Conservation (phyloP, 2,329 filamentous ascomycete genomes). For the Ilyonectria mors-panacis region DNA sequence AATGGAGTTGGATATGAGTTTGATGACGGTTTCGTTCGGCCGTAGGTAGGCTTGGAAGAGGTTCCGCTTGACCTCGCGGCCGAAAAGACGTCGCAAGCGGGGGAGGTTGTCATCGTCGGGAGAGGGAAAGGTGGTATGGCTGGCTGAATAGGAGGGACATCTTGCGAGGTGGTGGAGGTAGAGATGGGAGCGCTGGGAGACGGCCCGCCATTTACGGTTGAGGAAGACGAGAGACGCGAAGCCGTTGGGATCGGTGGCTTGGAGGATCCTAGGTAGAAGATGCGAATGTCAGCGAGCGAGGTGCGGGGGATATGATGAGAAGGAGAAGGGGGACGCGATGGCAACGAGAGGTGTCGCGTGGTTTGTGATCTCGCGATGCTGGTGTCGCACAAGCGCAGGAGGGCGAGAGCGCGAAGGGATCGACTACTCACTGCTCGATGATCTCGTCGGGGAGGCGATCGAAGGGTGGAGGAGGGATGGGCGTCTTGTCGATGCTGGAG, state of each 20-base stretch:
- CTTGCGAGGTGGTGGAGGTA: conserved; percentile 74
- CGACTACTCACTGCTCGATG: conserved; percentile 73
- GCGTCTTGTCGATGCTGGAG: conserved; percentile 54
- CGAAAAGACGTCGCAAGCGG: conserved; percentile 75
- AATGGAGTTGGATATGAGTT: conserved; percentile 85
- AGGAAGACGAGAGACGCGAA: conserved; percentile 78
- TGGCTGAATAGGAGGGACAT: conserved; percentile 72
- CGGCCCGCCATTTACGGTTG: conserved; percentile 75
- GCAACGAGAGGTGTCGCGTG: not conserved
- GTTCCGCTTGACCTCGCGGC: conserved; percentile 80
- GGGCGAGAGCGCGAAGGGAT: conserved; percentile 43
- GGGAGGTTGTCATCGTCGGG: conserved; percentile 67
- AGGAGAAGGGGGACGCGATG: conserved; percentile 1
- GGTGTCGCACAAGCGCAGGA: conserved; percentile 2
- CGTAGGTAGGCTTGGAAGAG: conserved; percentile 83
- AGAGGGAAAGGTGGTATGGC: conserved; percentile 59
- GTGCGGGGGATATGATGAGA: not conserved
- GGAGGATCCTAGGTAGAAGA: conserved; percentile 67
- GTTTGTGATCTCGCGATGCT: conserved; percentile 7
- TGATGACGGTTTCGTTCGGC: conserved; percentile 79
- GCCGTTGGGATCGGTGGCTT: conserved; percentile 71
- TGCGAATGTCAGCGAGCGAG: conserved; percentile 35
- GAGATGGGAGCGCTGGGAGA: conserved; percentile 74
- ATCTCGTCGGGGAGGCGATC: conserved; percentile 77
- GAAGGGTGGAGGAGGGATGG: conserved; percentile 59